Evolutionary conservation across 1,284 basidiomycete species (phyloP).

Genomic region (Microbotryum violaceum): DNA sequence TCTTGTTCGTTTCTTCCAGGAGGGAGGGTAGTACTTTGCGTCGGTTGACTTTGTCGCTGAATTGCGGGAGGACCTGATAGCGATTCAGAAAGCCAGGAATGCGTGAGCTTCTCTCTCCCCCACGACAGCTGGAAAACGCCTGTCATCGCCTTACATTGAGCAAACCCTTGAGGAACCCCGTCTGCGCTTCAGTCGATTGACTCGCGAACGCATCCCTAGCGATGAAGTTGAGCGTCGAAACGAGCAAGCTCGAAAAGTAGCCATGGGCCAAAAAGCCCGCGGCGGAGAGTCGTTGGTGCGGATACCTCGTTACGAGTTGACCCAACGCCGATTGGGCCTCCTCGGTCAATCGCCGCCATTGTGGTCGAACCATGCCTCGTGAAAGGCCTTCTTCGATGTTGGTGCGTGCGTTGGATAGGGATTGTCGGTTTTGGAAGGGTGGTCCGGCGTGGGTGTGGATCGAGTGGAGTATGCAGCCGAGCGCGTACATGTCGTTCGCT

Average conservation of each 20-base stretch:
- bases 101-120: neutral
- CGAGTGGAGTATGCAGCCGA: slow-evolving; percentile 82
- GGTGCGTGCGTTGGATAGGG: slow-evolving; percentile 65
- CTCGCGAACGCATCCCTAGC: slow-evolving; percentile 92
- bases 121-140: neutral
- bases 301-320: slow-evolving; percentile 68
- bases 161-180: slow-evolving; percentile 57
- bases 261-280: slow-evolving; percentile 60
- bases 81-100: no score
- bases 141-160: neutral
- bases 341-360: slow-evolving; percentile 35
- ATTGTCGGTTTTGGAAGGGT: slow-evolving; percentile 83
- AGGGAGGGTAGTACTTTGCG: slow-evolving; percentile 90
- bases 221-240: slow-evolving; percentile 92
- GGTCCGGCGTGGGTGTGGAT: slow-evolving; percentile 81
- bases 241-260: slow-evolving; percentile 94
- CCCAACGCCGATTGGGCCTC: slow-evolving; percentile 56
- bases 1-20: slow-evolving; percentile 77
- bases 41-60: slow-evolving; percentile 76
- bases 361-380: slow-evolving; percentile 32
- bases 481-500: slow-evolving; percentile 87
- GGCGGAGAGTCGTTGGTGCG: slow-evolving; percentile 65
- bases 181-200: slow-evolving; percentile 88
- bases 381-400: slow-evolving; percentile 56
- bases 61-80: slow-evolving; percentile 71